These are phyloP conservation scores for Curvularia lunata DNA, from an alignment of 2,329 filamentous ascomycete genomes.

Conservation along the genomic window DNA sequence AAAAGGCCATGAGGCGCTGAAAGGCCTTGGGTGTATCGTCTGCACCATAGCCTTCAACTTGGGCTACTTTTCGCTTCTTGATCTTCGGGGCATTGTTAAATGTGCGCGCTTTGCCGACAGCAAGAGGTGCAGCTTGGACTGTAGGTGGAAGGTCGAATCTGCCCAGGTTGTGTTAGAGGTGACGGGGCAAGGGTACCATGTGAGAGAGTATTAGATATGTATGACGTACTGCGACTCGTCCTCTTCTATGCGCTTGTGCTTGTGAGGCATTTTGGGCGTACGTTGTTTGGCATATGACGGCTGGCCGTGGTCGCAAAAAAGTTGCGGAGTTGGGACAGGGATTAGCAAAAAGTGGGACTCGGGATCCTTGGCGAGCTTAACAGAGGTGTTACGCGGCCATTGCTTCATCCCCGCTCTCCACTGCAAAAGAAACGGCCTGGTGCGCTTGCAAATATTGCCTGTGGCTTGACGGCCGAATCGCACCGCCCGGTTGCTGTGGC, in stretches of 20 bases:
- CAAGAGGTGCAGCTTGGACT: conserved; percentile 64
- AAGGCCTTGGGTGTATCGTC: conserved; percentile 92
- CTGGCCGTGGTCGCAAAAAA: conserved; percentile 16
- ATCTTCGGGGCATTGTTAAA: conserved; percentile 41
- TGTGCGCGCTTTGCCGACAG: conserved; percentile 56
- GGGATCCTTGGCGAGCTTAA: conserved; percentile 1
- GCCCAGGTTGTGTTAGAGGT: conserved; percentile 51
- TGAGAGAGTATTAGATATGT: neutral
- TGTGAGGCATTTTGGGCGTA: conserved; percentile 73
- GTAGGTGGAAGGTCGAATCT: conserved; percentile 66
- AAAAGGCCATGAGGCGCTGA: conserved; percentile 79
- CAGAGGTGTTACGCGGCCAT: conserved; percentile 3
- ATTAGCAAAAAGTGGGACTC: conserved; percentile 7
- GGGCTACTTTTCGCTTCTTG: conserved; percentile 48
- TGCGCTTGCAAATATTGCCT: neutral
- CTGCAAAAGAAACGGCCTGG: neutral
- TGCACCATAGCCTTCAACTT: conserved; percentile 60
- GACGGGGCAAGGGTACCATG: conserved; percentile 1
- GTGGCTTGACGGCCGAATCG: conserved; percentile 4
- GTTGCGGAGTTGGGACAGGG: conserved; percentile 15
- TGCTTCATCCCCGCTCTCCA: conserved; percentile 7
- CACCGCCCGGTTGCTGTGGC: conserved; percentile 1
- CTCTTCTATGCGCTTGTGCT: conserved; percentile 73
- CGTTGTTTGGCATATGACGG: conserved; percentile 1
- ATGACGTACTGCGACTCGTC: conserved; percentile 46